Evolutionary conservation across 371 early-diverging fungal genomes (phyloP).

Genomic region (Mortierella sp.): DNA sequence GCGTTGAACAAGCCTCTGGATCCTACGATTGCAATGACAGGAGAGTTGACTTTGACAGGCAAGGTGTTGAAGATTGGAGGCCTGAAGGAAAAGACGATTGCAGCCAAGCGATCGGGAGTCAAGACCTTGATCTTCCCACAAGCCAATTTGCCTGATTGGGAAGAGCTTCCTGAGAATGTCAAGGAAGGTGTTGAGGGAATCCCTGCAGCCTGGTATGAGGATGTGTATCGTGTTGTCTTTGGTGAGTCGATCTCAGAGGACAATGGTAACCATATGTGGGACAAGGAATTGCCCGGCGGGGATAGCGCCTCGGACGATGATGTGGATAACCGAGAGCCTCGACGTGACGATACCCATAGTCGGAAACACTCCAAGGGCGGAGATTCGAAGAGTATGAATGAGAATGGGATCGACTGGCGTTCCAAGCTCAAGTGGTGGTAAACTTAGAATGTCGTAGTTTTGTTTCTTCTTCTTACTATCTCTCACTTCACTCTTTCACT

Average conservation of each 20-base stretch:
- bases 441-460: too few relatives aligned
- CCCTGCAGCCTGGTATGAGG: conserved; percentile 87
- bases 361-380: conserved; percentile 18
- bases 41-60: conserved; percentile 96
- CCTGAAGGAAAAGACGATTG: conserved; percentile 96
- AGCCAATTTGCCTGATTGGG: conserved; percentile 93
- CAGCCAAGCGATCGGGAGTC: conserved; percentile 95
- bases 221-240: conserved; percentile 69
- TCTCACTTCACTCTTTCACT: too few relatives aligned
- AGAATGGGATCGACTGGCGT: too few relatives aligned
- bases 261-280: conserved; percentile 57
- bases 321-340: conserved; percentile 38
- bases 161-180: conserved; percentile 91
- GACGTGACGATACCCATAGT: conserved; percentile 27
- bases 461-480: too few relatives aligned
- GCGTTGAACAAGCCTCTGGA: conserved; percentile 82
- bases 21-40: conserved; percentile 95
- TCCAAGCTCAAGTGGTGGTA: too few relatives aligned
- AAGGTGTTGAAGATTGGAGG: conserved; percentile 98
- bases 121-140: conserved; percentile 90
- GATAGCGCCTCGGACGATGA: conserved; percentile 30
- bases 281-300: conserved; percentile 47
- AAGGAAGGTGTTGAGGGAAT: conserved; percentile 88
- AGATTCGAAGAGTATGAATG: too few relatives aligned
- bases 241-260: conserved; percentile 53